Percentiles rank a stretch among this genome's conserved stretches.
Conservation (phyloP, 2,329 filamentous ascomycete species). For the Verticillium tricorpus region DNA sequence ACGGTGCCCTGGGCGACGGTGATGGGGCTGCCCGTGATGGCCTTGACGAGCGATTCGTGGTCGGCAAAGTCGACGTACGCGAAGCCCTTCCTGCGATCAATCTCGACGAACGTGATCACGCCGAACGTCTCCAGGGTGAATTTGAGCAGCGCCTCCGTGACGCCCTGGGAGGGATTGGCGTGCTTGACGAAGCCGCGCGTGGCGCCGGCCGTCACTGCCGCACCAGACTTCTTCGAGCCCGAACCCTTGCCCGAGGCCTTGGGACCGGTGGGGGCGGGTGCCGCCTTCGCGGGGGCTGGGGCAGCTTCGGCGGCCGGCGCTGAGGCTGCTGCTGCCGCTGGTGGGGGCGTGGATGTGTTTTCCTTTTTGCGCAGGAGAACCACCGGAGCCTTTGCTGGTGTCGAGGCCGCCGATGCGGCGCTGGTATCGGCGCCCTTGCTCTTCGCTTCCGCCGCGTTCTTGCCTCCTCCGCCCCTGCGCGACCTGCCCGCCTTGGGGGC, state of each 20-base stretch:
- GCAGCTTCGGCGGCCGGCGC: constrained; percentile 7
- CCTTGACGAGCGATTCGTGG: constrained; percentile 67
- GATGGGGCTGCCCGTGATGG: constrained; percentile 76
- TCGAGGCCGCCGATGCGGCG: constrained; percentile 18
- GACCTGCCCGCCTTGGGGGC: constrained; percentile 13
- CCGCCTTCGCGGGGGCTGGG: background rate
- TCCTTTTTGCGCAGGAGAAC: constrained; percentile 36
- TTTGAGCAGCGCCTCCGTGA: constrained; percentile 76
- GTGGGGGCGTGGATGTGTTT: constrained; percentile 13
- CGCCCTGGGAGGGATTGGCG: constrained; percentile 83
- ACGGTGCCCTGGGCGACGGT: constrained; percentile 80
- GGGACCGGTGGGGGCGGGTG: constrained; percentile 14
- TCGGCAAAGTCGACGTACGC: constrained; percentile 88
- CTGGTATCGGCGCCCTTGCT: constrained; percentile 23
- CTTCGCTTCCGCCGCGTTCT: constrained; percentile 29
- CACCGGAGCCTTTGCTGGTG: constrained; percentile 27
- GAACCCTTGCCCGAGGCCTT: constrained; percentile 17
- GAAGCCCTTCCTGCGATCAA: constrained; percentile 92
- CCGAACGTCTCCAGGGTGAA: constrained; percentile 73
- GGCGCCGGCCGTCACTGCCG: constrained; percentile 36
- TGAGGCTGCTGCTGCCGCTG: constrained; percentile 6
- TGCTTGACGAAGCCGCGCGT: constrained; percentile 75
- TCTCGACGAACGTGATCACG: constrained; percentile 73
- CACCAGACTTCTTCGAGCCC: constrained; percentile 24
- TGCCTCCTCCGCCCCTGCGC: constrained; percentile 27